Base-by-base conservation (phyloP, 768 basidiomycete species). In the Lanmaoa pseudosensibilis region DNA sequence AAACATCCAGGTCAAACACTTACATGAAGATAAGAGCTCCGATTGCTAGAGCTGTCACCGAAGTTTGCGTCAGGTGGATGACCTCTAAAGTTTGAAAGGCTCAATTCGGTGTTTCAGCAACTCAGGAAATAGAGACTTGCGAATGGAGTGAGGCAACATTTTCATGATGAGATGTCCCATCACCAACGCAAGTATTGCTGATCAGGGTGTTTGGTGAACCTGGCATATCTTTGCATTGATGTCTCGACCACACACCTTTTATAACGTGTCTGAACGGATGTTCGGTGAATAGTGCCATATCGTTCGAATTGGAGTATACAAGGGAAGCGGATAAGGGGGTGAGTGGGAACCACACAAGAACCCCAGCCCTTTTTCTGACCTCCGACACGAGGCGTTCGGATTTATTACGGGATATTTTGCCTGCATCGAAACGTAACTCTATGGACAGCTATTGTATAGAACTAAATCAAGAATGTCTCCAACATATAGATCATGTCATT, bases 31-130 rank as follows among this genome's bases (percentile, higher is more conserved):
- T 79, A 58, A 92, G 70, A 18, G 80, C 79, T n/a, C 78, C 77
- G 27, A 91, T 81, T 32, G 86, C 85, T 23, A 90, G 72, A 41
- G 85, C 78, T 15, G 88, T 86, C 25, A 92, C 84, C 0, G 83
- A 81, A n/a, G 85, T 86, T 69, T 92, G 90, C 50, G 85, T 84
- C 66, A 87, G 67, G 61, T 86, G 83, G 61, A 87, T 73, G 38
- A 83, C 80, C 74, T 83, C 85, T 87, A 56, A 12, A 53, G 53
- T 60, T 51, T 39, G 36, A 54, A 46, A 50, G 27, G n/a, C 5
- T 70, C 43, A 59, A 37, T 63, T 54, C n/a, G 15, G 10, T 52
- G 16, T 30, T 45, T 44, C 23, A 58, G 52, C 18, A 25, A 50
- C 21, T 46, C 46, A 12, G 33, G n/a, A 52, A 55, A 50, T 49